Evolutionary conservation across 495 filamentous ascomycete species (phyloP), one percentile per base, ranked within the genome.

Genomic region (Daldinia grandis): DNA sequence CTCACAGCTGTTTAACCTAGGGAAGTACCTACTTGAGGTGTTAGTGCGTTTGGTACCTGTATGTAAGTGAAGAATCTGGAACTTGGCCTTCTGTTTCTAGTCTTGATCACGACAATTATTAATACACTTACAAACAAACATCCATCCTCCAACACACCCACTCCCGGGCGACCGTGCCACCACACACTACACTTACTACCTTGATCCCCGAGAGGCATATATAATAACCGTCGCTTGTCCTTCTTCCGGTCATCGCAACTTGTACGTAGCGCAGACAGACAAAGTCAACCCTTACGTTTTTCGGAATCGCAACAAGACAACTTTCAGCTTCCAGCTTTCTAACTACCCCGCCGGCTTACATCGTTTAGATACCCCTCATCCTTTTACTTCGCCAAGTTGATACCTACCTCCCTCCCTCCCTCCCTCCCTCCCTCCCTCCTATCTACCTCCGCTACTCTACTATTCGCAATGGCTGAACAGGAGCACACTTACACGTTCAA

Each of bases 401-500:
- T 56, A 40, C 31, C 4, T 9, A 61, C 9, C n/a, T n/a, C n/a
- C n/a, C n/a, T n/a, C n/a, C n/a, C n/a, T n/a, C n/a, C n/a, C n/a
- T n/a, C n/a, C n/a, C n/a, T n/a, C n/a, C n/a, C n/a, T n/a, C n/a
- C n/a, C n/a, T n/a, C n/a, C n/a, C n/a, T n/a, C n/a, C n/a, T n/a
- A n/a, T 47, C 17, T n/a, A 5, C 14, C 25, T 10, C 49, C 7
- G 9, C 19, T 28, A 63, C 12, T 17, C 5, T 35, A 33, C 31
- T 12, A 33, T 66, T 71, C 65, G 76, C 76, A 76, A 87, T 86
- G 82, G 69, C 83, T 54, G 82, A 82, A 67, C 66, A 62, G 27
- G 71, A 80, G 49, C 84, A 86, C 77, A 83, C 76, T n/a, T 90
- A 89, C 83, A 80, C 86, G 62, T 94, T 94, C 83, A 84, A 84